These are phyloP conservation scores for Phytophthora idaei DNA, from an alignment of 352 stramenopile genomes.

Conservation along the genomic window DNA sequence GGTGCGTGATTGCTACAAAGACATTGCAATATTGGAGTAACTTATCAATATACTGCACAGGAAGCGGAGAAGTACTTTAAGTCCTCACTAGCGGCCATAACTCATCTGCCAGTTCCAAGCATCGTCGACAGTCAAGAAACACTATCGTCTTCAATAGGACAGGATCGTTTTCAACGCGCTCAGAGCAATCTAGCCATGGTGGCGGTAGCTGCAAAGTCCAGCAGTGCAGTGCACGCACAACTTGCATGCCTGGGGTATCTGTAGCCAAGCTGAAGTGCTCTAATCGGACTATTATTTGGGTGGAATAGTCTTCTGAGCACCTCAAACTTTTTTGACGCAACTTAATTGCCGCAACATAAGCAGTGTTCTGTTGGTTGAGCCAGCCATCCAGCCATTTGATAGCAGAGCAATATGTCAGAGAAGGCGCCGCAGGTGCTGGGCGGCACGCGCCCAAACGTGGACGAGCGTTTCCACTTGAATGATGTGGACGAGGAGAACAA, in stretches of 20 bases:
- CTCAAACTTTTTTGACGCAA: neutral
- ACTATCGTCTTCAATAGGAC: constrained; percentile 6
- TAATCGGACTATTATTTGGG: constrained; percentile 17
- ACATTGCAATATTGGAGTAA: neutral
- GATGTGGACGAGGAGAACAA: constrained; percentile 28
- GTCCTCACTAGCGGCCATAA: constrained; percentile 34
- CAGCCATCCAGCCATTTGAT: constrained; percentile 22
- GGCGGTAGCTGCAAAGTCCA: constrained; percentile 48
- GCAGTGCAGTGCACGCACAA: constrained; percentile 18
- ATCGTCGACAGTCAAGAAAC: neutral
- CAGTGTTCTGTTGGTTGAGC: neutral
- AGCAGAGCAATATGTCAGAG: constrained; percentile 50
- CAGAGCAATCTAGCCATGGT: constrained; percentile 73
- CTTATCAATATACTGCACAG: constrained; percentile 21
- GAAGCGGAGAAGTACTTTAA: constrained; percentile 51
- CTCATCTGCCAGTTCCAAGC: constrained; percentile 4
- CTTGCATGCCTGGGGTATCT: constrained; percentile 24
- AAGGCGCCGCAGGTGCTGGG: constrained; percentile 63
- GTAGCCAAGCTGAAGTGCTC: constrained; percentile 7
- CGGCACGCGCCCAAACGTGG: constrained; percentile 62
- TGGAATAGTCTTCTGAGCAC: neutral
- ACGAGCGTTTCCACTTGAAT: constrained; percentile 55
- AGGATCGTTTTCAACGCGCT: constrained; percentile 38
- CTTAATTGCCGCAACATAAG: constrained; percentile 10
- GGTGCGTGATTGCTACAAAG: constrained; percentile 22